Conservation (phyloP, 495 filamentous ascomycete genomes). For the Penicillium lagena region DNA sequence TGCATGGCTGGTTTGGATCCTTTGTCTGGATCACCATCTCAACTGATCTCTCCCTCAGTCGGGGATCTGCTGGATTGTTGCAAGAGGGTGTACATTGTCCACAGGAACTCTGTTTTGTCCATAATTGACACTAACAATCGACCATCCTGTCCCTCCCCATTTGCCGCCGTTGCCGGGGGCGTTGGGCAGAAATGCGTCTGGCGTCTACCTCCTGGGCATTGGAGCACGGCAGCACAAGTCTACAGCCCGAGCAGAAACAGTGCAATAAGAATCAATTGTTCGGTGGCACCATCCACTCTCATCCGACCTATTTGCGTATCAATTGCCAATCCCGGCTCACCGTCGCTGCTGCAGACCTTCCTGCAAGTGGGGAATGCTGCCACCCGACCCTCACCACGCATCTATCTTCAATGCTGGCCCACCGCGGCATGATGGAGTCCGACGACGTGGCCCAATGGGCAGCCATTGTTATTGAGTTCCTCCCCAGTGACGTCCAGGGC, state of each 20-base stretch:
- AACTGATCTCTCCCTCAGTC: too few relatives aligned
- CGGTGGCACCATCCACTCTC: constrained; percentile 18
- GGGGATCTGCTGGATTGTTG: too few relatives aligned
- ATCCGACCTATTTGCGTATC: constrained; percentile 9
- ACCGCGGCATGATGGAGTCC: constrained; percentile 12
- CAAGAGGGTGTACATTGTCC: constrained; percentile 1
- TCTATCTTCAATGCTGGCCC: constrained; percentile 16
- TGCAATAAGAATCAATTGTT: constrained; percentile 7
- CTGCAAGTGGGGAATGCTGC: constrained; percentile 20
- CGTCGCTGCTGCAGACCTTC: constrained; percentile 15
- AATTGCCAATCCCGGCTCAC: constrained; percentile 14
- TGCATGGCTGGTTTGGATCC: constrained; percentile 1
- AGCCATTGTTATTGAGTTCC: constrained; percentile 24
- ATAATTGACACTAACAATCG: too few relatives aligned
- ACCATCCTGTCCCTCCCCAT: constrained; percentile 6
- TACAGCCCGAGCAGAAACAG: constrained; percentile 1
- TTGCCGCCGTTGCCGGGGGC: constrained; percentile 28
- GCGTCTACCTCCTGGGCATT: background rate
- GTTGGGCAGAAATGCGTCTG: constrained; percentile 33
- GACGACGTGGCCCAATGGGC: constrained; percentile 40
- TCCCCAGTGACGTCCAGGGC: constrained; percentile 32
- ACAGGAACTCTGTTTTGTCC: background rate
- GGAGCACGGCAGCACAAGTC: background rate
- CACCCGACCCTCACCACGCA: constrained; percentile 28
- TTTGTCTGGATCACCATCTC: too few relatives aligned